phyloP scores from a whole-genome alignment of 805 yeast genomes.

The Kuraishia piskuri region DNA sequence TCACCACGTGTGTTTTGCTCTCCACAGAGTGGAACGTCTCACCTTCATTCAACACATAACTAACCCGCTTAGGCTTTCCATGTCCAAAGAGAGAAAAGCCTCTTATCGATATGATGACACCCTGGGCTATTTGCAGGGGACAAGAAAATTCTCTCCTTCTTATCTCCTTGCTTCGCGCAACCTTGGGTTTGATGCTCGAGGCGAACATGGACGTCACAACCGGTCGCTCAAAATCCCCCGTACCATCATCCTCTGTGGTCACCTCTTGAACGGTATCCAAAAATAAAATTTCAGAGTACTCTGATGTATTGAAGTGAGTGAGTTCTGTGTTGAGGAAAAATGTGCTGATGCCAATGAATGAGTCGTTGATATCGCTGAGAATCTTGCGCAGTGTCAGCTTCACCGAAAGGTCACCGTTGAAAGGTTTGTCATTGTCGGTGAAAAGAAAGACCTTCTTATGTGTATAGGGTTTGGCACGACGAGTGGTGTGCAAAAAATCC shows the following conservation, averaged over 20 bases:
- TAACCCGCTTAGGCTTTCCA: slow-evolving; percentile 40
- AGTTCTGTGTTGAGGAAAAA: slow-evolving; percentile 39
- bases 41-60: slow-evolving; percentile 44
- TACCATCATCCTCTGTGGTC: slow-evolving; percentile 1
- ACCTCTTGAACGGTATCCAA: slow-evolving; percentile 6
- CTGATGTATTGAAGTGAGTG: slow-evolving; percentile 32
- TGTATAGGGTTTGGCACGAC: slow-evolving; percentile 35
- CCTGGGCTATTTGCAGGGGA: slow-evolving; percentile 47
- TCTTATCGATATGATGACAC: slow-evolving; percentile 53
- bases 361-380: slow-evolving; percentile 51
- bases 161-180: slow-evolving; percentile 52
- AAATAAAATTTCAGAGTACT: slow-evolving; percentile 45
- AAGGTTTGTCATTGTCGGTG: slow-evolving; percentile 71
- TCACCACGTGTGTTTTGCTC: slow-evolving; percentile 29
- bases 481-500: slow-evolving; percentile 36
- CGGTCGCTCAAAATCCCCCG: slow-evolving; percentile 16
- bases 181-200: slow-evolving; percentile 33
- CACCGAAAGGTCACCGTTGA: slow-evolving; percentile 27
- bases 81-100: slow-evolving; percentile 62
- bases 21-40: slow-evolving; percentile 46
- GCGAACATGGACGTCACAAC: slow-evolving; percentile 32
- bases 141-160: slow-evolving; percentile 56
- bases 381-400: slow-evolving; percentile 45
- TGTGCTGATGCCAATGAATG: slow-evolving; percentile 49
- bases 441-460: slow-evolving; percentile 58